Conservation (phyloP, 805 yeast species). For the Schwanniomyces vanrijiae region DNA sequence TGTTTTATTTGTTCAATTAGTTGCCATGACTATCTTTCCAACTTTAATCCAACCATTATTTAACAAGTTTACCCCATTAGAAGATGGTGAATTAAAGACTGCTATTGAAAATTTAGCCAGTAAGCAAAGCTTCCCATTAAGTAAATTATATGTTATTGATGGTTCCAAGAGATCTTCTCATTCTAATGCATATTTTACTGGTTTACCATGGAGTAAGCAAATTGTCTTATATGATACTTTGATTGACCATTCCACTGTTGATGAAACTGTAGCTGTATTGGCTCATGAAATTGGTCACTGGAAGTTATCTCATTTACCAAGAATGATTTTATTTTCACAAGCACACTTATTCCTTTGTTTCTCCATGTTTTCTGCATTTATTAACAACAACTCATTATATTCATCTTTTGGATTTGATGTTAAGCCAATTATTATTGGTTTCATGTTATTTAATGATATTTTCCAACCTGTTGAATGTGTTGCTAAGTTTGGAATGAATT, state of each 20-base stretch:
- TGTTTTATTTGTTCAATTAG: constrained; percentile 67
- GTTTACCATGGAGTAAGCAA: constrained; percentile 95
- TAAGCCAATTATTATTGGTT: constrained; percentile 79
- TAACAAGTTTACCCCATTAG: constrained; percentile 87
- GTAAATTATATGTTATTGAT: constrained; percentile 83
- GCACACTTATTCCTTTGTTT: constrained; percentile 63
- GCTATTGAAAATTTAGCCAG: constrained; percentile 80
- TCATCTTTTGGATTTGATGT: constrained; percentile 72
- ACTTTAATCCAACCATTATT: constrained; percentile 88
- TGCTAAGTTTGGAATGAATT: constrained; percentile 64
- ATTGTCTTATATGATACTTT: constrained; percentile 93
- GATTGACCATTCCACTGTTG: constrained; percentile 71
- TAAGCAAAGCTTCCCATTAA: constrained; percentile 79
- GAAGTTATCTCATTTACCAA: constrained; percentile 86
- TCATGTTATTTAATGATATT: constrained; percentile 74
- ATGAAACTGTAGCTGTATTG: constrained; percentile 87
- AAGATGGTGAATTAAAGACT: constrained; percentile 82
- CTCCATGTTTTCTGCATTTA: constrained; percentile 74
- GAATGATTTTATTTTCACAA: constrained; percentile 66
- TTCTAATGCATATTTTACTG: constrained; percentile 95
- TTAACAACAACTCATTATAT: constrained; percentile 76
- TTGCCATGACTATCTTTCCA: constrained; percentile 76
- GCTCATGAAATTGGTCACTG: constrained; percentile 99
- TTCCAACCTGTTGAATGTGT: constrained; percentile 75
- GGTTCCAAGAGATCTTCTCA: constrained; percentile 97